A percentile compares a stretch with the other conserved stretches of the same genome.
Conservation (phyloP, 768 basidiomycete genomes). For the Russula ochroleuca region DNA sequence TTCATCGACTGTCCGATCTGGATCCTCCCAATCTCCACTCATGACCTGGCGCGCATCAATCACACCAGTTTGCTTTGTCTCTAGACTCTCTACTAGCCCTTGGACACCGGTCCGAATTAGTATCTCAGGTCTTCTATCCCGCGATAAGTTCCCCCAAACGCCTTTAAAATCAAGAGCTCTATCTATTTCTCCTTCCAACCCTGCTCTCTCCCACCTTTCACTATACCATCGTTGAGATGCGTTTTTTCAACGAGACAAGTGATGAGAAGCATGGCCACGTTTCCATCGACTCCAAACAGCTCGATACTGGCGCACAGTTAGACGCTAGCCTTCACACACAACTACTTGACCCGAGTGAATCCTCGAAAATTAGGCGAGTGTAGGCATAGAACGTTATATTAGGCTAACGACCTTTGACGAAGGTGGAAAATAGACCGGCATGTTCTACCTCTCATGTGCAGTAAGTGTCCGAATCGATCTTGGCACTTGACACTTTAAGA, state of each 20-base stretch:
- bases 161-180: background rate
- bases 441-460: conserved; percentile 67
- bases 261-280: conserved; percentile 27
- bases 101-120: too few species aligned
- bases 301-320: conserved; percentile 61
- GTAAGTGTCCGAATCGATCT: conserved; percentile 40
- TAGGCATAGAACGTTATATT: background rate
- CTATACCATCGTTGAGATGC: conserved; percentile 1
- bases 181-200: background rate
- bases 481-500: conserved; percentile 5
- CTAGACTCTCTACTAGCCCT: too few species aligned
- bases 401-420: conserved; percentile 29
- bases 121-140: too few species aligned
- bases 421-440: conserved; percentile 59
- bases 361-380: conserved; percentile 43
- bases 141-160: too few species aligned
- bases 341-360: conserved; percentile 50
- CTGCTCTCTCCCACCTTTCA: too few species aligned
- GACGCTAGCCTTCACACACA: conserved; percentile 41
- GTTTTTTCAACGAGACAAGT: conserved; percentile 14
- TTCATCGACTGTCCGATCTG: too few species aligned
- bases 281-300: conserved; percentile 43
- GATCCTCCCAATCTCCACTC: too few species aligned
- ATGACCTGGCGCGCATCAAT: too few species aligned
- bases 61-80: too few species aligned